Base-by-base conservation (phyloP, 768 basidiomycete species). In the Tephrocybe sp. region DNA sequence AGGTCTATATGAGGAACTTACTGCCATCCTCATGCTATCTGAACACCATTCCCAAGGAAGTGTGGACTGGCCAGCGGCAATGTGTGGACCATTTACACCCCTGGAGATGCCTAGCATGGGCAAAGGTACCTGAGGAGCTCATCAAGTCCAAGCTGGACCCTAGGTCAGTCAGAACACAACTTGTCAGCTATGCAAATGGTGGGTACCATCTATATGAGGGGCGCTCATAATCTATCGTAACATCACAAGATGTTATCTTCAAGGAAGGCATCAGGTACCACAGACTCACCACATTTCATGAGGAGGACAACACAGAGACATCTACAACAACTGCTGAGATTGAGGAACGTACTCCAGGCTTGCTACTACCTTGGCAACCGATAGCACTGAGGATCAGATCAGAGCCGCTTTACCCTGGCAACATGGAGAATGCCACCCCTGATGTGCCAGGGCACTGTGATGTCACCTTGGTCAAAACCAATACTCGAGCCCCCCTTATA, bases 21-120 rank as follows among this genome's bases (percentile, higher is more conserved):
- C 39, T 40, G 3, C 39, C 39, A 40, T 18, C 20, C 4, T 41
- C 21, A 14, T 8, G 25, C 5, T 21, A 20, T 45, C n/a, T 15
- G 36, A 6, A 12, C 14, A 15, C 36, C 6, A 23, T 60, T 6
- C 62, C 62, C 3, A 44, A 39, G 6, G 57, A 61, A 23, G 14
- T 15, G 7, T 43, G 30, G 49, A 50, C 32, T 1, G 28, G 41
- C 3, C 23, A 24, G 12, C 5, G 34, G 1, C 49, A 50, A n/a
- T 2, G 30, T 0, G 39, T 50, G 18, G 20, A 32, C 32, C 40
- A 39, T 36, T 21, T 50, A 4, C 12, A 40, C 0, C 40, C 49
- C 1, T 50, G 42, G 25, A 40, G 49, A 6, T 50, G 40, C 21
- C 7, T 34, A 1, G 49, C 30, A 9, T 50, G 18, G n/a, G 30